These are phyloP conservation scores for Candida tropicalis DNA, from an alignment of 1,139 yeast genomes.

Conservation along the genomic window DNA sequence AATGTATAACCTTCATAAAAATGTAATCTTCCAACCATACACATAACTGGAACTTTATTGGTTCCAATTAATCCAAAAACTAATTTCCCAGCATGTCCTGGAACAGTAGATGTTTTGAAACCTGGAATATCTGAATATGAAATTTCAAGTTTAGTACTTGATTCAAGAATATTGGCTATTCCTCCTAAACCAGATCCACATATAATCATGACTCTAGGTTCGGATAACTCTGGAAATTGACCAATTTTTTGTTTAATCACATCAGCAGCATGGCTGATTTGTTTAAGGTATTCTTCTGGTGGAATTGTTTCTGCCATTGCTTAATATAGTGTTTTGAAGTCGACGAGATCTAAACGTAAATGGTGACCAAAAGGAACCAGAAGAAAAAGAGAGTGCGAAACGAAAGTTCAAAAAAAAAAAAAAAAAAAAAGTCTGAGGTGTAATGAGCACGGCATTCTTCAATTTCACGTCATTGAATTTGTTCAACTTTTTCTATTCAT, in stretches of 20 bases:
- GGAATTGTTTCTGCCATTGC: conserved; percentile 17
- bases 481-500: too few species aligned
- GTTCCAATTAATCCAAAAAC: conserved; percentile 76
- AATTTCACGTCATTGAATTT: too few species aligned
- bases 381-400: not conserved
- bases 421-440: too few species aligned
- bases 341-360: not conserved
- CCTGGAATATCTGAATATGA: conserved; percentile 77
- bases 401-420: too few species aligned
- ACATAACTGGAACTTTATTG: conserved; percentile 75
- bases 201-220: conserved; percentile 72
- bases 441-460: too few species aligned
- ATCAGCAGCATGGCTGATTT: conserved; percentile 16
- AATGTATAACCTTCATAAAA: conserved; percentile 89
- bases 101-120: conserved; percentile 78
- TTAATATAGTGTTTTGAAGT: too few species aligned
- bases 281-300: conserved; percentile 16
- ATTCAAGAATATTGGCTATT: conserved; percentile 57
- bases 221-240: conserved; percentile 16
- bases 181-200: conserved; percentile 97
- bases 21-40: conserved; percentile 93
- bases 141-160: conserved; percentile 49
- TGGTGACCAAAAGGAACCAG: not conserved
- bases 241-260: conserved; percentile 12
- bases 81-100: conserved; percentile 86